phyloP scores from a whole-genome alignment of 352 stramenopile species.

The Globisporangium paroecandrum region DNA sequence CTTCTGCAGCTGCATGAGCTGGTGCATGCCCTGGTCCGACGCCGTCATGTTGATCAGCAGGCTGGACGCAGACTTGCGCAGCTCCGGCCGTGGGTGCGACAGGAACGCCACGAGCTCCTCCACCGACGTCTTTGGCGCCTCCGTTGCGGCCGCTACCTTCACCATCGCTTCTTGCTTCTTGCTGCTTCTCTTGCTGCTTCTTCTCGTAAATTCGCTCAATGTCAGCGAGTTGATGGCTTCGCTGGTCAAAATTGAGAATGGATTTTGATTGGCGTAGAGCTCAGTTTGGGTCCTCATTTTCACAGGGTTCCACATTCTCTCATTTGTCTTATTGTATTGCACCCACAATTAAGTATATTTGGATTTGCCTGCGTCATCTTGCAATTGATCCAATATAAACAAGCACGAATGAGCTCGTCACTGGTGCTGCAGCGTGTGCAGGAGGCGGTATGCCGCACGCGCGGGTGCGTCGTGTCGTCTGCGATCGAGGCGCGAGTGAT shows the following conservation, averaged over 20 bases:
- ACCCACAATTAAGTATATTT: background rate
- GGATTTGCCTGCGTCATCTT: background rate
- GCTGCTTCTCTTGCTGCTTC: background rate
- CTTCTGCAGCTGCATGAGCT: slow-evolving; percentile 71
- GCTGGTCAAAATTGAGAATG: slow-evolving; percentile 10
- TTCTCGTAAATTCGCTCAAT: slow-evolving; percentile 9
- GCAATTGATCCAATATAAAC: background rate
- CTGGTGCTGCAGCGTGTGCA: slow-evolving; percentile 43
- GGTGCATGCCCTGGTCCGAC: slow-evolving; percentile 73
- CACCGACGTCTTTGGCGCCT: slow-evolving; percentile 65
- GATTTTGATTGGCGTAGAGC: slow-evolving; percentile 4
- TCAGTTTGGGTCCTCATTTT: background rate
- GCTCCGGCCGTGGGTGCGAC: slow-evolving; percentile 72
- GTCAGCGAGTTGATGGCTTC: slow-evolving; percentile 5
- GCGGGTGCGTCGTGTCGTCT: slow-evolving; percentile 48
- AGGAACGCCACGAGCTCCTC: slow-evolving; percentile 84
- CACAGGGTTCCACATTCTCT: background rate
- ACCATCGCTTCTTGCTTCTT: slow-evolving; percentile 25
- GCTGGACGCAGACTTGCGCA: slow-evolving; percentile 83
- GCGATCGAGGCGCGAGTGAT: slow-evolving; percentile 46
- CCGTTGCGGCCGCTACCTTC: slow-evolving; percentile 31
- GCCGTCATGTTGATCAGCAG: slow-evolving; percentile 81
- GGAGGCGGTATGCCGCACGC: slow-evolving; percentile 48
- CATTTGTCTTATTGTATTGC: background rate
- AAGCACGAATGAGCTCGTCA: slow-evolving; percentile 1